These are phyloP conservation scores for Chlamydomonas schloesseri DNA, from an alignment of 139 green algal species.

Conservation along the genomic window DNA sequence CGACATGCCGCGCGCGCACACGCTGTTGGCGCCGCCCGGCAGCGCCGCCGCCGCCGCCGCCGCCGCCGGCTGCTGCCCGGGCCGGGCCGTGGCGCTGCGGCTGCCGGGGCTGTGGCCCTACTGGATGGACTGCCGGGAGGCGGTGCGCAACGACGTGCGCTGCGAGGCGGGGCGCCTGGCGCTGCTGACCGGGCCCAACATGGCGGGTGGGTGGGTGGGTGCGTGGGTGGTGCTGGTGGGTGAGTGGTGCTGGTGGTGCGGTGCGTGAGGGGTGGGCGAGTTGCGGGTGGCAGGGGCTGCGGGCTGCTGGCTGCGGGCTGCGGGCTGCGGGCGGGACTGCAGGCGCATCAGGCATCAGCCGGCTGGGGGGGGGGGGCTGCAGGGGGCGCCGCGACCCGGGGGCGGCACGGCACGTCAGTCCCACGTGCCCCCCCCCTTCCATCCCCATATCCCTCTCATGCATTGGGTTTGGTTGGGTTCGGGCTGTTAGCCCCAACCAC, in stretches of 20 bases:
- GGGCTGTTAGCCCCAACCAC: no score
- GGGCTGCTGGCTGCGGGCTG: no score
- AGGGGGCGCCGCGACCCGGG: no score
- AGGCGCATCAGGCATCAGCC: no score
- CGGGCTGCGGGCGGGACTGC: no score
- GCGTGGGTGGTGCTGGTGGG: background rate
- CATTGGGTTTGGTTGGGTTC: no score
- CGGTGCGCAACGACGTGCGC: slow-evolving; percentile 67
- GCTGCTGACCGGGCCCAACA: slow-evolving; percentile 94
- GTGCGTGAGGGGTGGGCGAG: background rate
- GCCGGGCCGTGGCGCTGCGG: slow-evolving; percentile 2
- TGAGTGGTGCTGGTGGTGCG: background rate
- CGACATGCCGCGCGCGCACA: background rate
- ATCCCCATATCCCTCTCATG: no score
- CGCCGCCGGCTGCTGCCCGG: background rate
- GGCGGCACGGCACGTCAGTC: no score
- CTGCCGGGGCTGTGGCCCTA: slow-evolving; percentile 82
- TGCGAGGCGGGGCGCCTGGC: slow-evolving; percentile 68
- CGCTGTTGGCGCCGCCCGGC: background rate
- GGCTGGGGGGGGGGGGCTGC: no score
- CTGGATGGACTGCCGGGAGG: slow-evolving; percentile 76
- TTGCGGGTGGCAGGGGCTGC: background rate
- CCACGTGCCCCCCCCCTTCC: no score
- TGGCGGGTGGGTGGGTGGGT: slow-evolving; percentile 70
- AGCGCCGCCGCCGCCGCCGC: background rate